These are phyloP conservation scores for Xylaria telfairii DNA, from an alignment of 495 filamentous ascomycete genomes.

Conservation along the genomic window DNA sequence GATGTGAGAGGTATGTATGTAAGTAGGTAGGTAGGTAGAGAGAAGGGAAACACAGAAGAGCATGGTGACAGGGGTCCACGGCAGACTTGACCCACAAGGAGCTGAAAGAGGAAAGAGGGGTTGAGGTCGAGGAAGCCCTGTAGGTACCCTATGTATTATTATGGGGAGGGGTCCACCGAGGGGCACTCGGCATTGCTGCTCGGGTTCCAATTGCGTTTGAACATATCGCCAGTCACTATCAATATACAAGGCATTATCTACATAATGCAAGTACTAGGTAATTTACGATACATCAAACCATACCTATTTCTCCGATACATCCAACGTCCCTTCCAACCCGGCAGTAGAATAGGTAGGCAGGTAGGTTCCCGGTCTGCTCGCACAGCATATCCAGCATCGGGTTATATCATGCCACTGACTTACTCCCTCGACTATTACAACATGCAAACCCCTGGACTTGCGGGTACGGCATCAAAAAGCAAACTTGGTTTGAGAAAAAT, in stretches of 20 bases:
- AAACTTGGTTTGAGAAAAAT: not conserved
- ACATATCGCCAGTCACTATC: not conserved
- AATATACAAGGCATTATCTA: not conserved
- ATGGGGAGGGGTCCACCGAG: not conserved
- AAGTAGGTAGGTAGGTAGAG: not conserved
- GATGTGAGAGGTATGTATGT: too few relatives aligned
- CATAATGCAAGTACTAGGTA: too few relatives aligned
- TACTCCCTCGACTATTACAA: not conserved
- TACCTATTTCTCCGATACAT: not conserved
- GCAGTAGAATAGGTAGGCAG: not conserved
- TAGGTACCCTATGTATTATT: not conserved
- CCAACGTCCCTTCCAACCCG: not conserved
- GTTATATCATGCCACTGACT: not conserved
- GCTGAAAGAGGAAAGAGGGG: constrained; percentile 13
- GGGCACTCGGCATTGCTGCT: not conserved
- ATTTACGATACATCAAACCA: not conserved
- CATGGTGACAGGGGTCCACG: not conserved
- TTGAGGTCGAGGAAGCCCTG: not conserved
- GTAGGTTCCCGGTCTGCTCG: not conserved
- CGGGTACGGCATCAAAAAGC: not conserved
- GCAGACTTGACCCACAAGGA: not conserved
- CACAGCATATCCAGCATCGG: not conserved
- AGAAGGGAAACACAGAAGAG: not conserved
- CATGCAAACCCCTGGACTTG: not conserved
- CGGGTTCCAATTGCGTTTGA: not conserved